phyloP scores from a whole-genome alignment of 2,329 filamentous ascomycete species.

The Neonectria ditissima region DNA sequence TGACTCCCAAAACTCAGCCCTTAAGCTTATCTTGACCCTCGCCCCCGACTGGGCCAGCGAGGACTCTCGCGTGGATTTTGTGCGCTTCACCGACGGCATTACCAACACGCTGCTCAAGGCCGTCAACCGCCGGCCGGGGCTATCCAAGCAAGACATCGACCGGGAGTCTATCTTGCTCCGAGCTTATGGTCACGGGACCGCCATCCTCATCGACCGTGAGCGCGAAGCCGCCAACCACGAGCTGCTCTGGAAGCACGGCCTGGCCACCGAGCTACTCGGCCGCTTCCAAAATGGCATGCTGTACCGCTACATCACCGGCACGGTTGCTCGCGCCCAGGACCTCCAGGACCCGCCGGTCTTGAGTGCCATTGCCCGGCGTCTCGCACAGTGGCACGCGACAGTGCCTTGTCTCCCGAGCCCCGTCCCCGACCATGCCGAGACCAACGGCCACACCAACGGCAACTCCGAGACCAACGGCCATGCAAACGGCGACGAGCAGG shows the following conservation, averaged over 20 bases:
- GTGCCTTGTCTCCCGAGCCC: constrained; percentile 67
- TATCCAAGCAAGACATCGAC: constrained; percentile 80
- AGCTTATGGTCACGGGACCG: constrained; percentile 94
- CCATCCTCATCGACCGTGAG: constrained; percentile 95
- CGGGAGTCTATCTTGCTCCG: constrained; percentile 87
- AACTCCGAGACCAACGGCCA: constrained; percentile 51
- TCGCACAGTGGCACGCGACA: constrained; percentile 93
- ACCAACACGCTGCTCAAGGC: constrained; percentile 92
- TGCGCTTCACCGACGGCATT: constrained; percentile 96
- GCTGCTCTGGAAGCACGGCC: constrained; percentile 82
- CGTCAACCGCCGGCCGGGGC: constrained; percentile 74
- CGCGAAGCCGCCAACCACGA: constrained; percentile 85
- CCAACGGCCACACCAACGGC: constrained; percentile 46
- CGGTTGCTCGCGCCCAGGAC: constrained; percentile 83
- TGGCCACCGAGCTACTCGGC: constrained; percentile 88
- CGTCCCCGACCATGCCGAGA: constrained; percentile 33
- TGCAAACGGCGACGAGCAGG: constrained; percentile 43
- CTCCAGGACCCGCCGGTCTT: constrained; percentile 81
- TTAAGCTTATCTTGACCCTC: constrained; percentile 81
- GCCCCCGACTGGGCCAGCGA: constrained; percentile 84
- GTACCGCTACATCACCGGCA: constrained; percentile 89
- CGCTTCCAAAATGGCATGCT: constrained; percentile 96
- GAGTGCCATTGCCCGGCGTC: constrained; percentile 82
- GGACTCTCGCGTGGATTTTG: constrained; percentile 82
- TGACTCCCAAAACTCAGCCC: constrained; percentile 82